Conservation (phyloP, 2,329 filamentous ascomycete species). For the Pseudogymnoascus sp. region DNA sequence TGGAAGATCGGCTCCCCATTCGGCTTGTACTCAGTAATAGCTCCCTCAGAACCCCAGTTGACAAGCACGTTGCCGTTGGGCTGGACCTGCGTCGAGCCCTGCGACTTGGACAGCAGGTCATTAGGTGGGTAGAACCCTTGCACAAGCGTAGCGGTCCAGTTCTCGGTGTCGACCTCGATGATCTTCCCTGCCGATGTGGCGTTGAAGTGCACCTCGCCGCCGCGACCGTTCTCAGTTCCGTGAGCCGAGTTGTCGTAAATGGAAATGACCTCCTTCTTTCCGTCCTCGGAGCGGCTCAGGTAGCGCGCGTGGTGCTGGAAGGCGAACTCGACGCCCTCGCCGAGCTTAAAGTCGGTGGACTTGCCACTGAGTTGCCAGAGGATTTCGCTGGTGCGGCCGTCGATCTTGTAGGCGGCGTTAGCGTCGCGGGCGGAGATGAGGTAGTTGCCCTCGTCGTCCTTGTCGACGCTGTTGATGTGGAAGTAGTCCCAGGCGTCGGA, state of each 20-base stretch:
- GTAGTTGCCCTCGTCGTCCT: slow-evolving; percentile 35
- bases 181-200: slow-evolving; percentile 18
- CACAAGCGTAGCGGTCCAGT: slow-evolving; percentile 16
- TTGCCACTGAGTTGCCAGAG: slow-evolving; percentile 40
- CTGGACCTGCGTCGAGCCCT: slow-evolving; percentile 20
- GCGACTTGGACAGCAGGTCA: slow-evolving; percentile 17
- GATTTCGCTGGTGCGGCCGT: slow-evolving; percentile 36
- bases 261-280: slow-evolving; percentile 15
- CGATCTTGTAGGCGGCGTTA: slow-evolving; percentile 39
- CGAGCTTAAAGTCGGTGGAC: slow-evolving; percentile 35
- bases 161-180: slow-evolving; percentile 17
- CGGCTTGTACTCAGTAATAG: slow-evolving; percentile 20
- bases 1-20: slow-evolving; percentile 32
- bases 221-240: slow-evolving; percentile 12
- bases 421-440: slow-evolving; percentile 39
- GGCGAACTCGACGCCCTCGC: slow-evolving; percentile 37
- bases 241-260: slow-evolving; percentile 21
- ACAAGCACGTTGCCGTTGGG: slow-evolving; percentile 21
- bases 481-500: slow-evolving; percentile 34
- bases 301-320: slow-evolving; percentile 43
- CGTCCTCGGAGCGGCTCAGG: slow-evolving; percentile 19
- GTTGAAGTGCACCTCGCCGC: slow-evolving; percentile 13
- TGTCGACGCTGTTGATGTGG: slow-evolving; percentile 32
- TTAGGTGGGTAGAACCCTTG: slow-evolving; percentile 18
- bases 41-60: slow-evolving; percentile 19